Conservation (phyloP, 139 green algal genomes). For the Limnomonas spitsbergensis region DNA sequence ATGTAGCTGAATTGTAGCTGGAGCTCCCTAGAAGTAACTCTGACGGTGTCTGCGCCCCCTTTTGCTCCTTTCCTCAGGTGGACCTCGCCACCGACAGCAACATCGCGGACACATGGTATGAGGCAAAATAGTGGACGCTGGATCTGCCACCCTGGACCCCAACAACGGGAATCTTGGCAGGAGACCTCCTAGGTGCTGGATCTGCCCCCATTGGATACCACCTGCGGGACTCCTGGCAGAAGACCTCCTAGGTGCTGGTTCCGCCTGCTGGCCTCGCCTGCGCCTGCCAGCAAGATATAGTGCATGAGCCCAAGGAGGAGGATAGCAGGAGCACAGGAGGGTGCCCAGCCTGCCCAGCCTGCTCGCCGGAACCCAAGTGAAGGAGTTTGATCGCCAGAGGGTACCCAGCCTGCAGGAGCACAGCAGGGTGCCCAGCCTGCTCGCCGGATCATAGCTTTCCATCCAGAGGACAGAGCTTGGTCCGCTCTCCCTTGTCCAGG, state of each 20-base stretch:
- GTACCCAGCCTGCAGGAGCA: too few relatives aligned
- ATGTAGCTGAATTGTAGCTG: too few relatives aligned
- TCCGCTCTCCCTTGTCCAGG: too few relatives aligned
- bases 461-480: too few relatives aligned
- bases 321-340: too few relatives aligned
- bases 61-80: slow-evolving; percentile 55
- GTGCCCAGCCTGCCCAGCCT: too few relatives aligned
- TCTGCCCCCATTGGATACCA: neutral
- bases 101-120: slow-evolving; percentile 89
- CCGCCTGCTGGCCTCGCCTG: neutral
- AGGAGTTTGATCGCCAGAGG: too few relatives aligned
- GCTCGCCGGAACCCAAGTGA: too few relatives aligned
- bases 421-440: too few relatives aligned
- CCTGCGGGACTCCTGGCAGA: neutral
- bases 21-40: neutral
- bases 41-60: neutral
- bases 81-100: slow-evolving; percentile 88
- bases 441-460: too few relatives aligned
- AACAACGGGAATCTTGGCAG: neutral
- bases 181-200: neutral
- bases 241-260: neutral
- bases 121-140: slow-evolving; percentile 90
- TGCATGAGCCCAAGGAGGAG: neutral
- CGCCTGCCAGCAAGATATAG: neutral
- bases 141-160: neutral